Percentiles rank a stretch among this genome's conserved stretches.
Evolutionary conservation across 2,329 filamentous ascomycete species (phyloP).

Genomic region (Sporothrix brasiliensis): DNA sequence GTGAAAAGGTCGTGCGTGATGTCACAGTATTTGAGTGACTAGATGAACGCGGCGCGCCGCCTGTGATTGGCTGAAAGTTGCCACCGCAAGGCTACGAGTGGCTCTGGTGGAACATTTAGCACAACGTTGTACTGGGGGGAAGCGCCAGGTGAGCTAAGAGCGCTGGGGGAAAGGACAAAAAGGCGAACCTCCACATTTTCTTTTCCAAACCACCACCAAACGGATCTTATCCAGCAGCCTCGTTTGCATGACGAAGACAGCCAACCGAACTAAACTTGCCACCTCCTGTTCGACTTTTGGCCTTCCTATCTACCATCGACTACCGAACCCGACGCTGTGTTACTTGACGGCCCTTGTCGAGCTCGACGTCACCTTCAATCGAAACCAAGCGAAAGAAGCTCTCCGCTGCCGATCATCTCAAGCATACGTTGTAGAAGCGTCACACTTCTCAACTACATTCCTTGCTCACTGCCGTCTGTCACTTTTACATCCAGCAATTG

Average conservation of each 20-base stretch:
- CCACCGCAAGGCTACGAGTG: constrained; percentile 27
- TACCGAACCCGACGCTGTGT: neutral
- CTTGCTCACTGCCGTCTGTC: neutral
- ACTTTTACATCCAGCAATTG: neutral
- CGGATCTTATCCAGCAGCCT: constrained; percentile 22
- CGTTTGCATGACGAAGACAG: constrained; percentile 14
- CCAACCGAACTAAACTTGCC: constrained; percentile 9
- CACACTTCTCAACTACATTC: neutral
- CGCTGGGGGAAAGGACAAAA: neutral
- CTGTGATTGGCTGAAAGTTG: neutral
- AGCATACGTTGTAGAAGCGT: neutral
- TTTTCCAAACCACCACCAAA: neutral
- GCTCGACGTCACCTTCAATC: neutral
- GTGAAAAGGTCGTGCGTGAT: constrained; percentile 1
- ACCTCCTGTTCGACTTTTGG: constrained; percentile 12
- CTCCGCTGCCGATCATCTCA: neutral
- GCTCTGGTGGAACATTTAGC: neutral
- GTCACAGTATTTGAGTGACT: constrained; percentile 2
- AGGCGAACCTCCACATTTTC: neutral
- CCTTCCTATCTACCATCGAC: constrained; percentile 1
- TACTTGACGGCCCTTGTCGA: neutral
- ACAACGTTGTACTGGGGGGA: neutral
- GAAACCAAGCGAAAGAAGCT: neutral
- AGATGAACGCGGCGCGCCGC: neutral
- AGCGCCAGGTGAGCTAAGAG: neutral